Base-by-base conservation (phyloP, 169 alveolate species). In the Perkinsus chesapeaki region DNA sequence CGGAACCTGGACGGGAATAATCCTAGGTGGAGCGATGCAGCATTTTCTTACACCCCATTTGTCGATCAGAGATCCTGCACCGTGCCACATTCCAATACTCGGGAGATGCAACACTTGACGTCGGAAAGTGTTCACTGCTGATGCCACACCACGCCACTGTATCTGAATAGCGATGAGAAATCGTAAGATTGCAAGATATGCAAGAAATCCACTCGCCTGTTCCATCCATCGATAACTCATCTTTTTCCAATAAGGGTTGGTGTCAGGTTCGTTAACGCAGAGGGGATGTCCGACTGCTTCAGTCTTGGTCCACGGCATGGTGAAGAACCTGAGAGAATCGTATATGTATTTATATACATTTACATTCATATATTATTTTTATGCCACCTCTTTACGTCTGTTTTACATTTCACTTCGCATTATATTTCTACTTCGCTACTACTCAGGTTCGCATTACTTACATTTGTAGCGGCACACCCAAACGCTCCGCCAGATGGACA, bases 401-500 rank as follows among this genome's bases (percentile, higher is more conserved):
- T n/a, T n/a, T n/a, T n/a, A n/a, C n/a, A n/a, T n/a, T n/a, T n/a
- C n/a, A n/a, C n/a, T n/a, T n/a, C 5, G 5, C 60, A 43, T 5
- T 43, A 16, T 9, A 43, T 16, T 43, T 43, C 60, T 9, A 43
- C 60, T 43, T 16, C 60, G 60, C 60, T 43, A 16, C 60, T 16
- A 5, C 60, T 43, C 31, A 27, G 27, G 7, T 16, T 16, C 0
- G 31, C 82, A 20, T 9, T 7, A 7, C 82, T 60, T 91, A 91
- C 72, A 91, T 39, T 20, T 91, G 92, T 12, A 31, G 27, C 16
- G 92, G 92, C 72, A 91, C 47, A 3, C 48, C 48, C 37, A 91
- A 72, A 48, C 92, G n/a, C 92, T 91, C 92, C n/a, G 92, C 92
- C 72, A 91, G 16, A 72, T 91, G 92, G 38, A 91, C 48, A 39